Evolutionary conservation across 2,329 filamentous ascomycete genomes (phyloP), one percentile per base, ranked within the genome.

Genomic region (Colletotrichum sp.): DNA sequence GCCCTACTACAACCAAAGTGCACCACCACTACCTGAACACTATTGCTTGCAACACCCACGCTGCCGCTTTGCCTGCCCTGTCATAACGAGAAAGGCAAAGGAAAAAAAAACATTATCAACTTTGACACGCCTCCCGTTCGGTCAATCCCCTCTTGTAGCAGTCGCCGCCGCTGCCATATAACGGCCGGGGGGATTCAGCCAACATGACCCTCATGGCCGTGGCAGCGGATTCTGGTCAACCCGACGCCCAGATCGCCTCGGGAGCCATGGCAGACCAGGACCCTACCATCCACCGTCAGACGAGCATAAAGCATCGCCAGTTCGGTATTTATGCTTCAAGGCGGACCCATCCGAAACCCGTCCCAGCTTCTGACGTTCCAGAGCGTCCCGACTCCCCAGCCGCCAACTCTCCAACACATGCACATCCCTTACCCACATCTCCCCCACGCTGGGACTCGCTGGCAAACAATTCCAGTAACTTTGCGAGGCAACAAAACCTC

Each of bases 401-500:
- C 81, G 55, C 80, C 80, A 75, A 77, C 72, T 28, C 57, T 55
- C 72, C 71, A 44, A 77, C 78, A 44, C 82, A 84, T 67, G 77
- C 83, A 16, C 83, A 85, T 60, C 80, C 84, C 32, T 75, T 85
- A 62, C 84, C 85, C 59, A 78, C 84, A 30, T 85, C 84, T 22
- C 84, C 84, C 71, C 74, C 57, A 22, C 82, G 89, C 78, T 91
- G 89, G 89, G 89, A 89, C 70, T 87, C 86, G 24, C 81, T 86
- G 28, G 82, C 80, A 69, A 62, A 78, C 59, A 57, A 34, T 32
- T 74, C 68, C 78, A 65, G 71, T 79, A 72, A 76, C 62, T 75
- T 77, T 69, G 66, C 52, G 18, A 72, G 68, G 48, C 77, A 78
- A 65, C 68, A 76, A 68, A 75, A 75, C 52, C 70, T 48, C 24